A percentile compares a stretch with the other conserved stretches of the same genome.
phyloP scores from a whole-genome alignment of 2,329 filamentous ascomycete species.

The Aspergillaceae sp. region DNA sequence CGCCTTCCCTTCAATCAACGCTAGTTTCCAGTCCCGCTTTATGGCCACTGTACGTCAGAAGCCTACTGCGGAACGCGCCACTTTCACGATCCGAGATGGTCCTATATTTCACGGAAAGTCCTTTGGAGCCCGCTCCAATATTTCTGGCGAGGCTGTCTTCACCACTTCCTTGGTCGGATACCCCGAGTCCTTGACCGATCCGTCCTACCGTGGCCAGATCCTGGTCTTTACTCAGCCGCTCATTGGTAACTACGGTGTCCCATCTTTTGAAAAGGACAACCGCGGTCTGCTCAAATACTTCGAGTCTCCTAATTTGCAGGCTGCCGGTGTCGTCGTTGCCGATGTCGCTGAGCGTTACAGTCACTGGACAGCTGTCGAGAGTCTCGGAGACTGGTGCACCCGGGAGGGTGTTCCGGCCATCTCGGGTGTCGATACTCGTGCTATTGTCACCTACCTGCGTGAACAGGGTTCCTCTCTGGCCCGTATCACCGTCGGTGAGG shows the following conservation, averaged over 20 bases:
- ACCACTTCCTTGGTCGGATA: conserved; percentile 97
- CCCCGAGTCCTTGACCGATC: conserved; percentile 73
- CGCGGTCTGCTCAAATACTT: conserved; percentile 94
- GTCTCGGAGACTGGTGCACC: conserved; percentile 85
- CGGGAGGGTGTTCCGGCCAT: conserved; percentile 94
- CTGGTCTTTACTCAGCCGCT: conserved; percentile 96
- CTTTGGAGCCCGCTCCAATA: conserved; percentile 92
- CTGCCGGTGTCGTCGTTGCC: conserved; percentile 87
- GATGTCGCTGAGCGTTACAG: conserved; percentile 91
- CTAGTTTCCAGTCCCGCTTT: conserved; percentile 35
- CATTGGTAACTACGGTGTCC: conserved; percentile 97
- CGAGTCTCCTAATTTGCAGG: conserved; percentile 95
- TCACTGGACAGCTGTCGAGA: conserved; percentile 98
- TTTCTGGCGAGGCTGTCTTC: conserved; percentile 97
- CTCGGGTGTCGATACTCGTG: conserved; percentile 92
- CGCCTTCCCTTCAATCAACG: conserved; percentile 34
- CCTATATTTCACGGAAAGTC: conserved; percentile 94
- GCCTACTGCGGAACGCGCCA: conserved; percentile 68
- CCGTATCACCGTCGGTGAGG: conserved; percentile 87
- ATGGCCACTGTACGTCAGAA: conserved; percentile 63
- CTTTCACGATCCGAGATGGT: conserved; percentile 91
- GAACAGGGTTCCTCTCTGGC: conserved; percentile 95
- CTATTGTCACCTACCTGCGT: conserved; percentile 88
- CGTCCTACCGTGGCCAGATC: conserved; percentile 71
- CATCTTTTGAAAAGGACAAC: conserved; percentile 73